Evolutionary conservation across 257 asterid species (phyloP), one percentile per base, ranked within the genome.

Genomic region (Haberlea rhodopensis): DNA sequence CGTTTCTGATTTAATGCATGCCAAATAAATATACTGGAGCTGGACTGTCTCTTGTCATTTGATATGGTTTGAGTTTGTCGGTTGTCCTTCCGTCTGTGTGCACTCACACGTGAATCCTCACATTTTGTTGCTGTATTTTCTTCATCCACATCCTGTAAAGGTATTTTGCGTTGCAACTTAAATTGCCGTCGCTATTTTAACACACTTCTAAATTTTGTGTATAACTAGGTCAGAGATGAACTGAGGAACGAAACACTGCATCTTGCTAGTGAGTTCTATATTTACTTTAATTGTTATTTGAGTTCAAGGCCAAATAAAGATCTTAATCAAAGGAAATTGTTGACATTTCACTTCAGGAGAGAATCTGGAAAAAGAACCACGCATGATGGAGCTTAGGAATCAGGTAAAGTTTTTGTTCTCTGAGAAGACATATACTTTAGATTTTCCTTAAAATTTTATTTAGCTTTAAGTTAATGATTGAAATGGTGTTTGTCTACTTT

Each of bases 341-440:
- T 67, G 62, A 20, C 15, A 43, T 74, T 24, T 48, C 7, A 46
- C 63, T 62, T 66, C 82, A 94, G 99, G 91, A 70, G 88, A 78
- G 27, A 92, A 87, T 82, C 85, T 90, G 73, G 97, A 90, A 52
- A 90, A 86, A 71, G 99, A 94, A 60, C 95, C 96, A 26, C 82
- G 81, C 24, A 85, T 94, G 46, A 75, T 83, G 94, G 99, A 94
- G 82, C 85, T 94, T 24, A 82, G 95, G 84, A 90, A 92, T 81
- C 99, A 92, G 96, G 99, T 89, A 43, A 77, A 23, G 51, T 68
- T 4, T 60, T n/a, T 57, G 62, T 23, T 53, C 77, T 62, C 71
- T 28, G 32, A 32, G 60, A 49, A 24, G 60, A 45, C 19, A 43
- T 48, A 54, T 49, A 32, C 8, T 28, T 43, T 60, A 24, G 7